Percentiles rank a stretch among this genome's conserved stretches.
These are phyloP conservation scores for Hirsutella minnesotensis DNA, from an alignment of 2,329 filamentous ascomycete genomes.

Conservation along the genomic window DNA sequence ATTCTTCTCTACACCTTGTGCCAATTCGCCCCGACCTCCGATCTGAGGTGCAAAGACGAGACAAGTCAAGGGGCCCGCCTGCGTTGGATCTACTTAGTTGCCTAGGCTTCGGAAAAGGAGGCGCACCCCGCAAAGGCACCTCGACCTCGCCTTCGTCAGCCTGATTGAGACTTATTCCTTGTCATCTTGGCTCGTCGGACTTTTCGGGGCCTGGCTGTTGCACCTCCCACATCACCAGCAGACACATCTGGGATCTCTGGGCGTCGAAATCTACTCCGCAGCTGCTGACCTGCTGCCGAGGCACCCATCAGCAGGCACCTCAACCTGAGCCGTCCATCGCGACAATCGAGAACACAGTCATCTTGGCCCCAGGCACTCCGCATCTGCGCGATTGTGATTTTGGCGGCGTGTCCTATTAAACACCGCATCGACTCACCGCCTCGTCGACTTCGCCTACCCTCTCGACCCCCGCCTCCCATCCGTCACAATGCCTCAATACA, in stretches of 20 bases:
- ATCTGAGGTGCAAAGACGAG: neutral
- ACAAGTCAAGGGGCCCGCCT: neutral
- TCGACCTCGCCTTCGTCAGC: neutral
- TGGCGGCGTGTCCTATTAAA: neutral
- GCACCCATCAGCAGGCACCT: neutral
- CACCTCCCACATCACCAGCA: neutral
- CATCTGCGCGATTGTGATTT: neutral
- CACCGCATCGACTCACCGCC: conserved; percentile 4
- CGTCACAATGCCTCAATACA: conserved; percentile 51
- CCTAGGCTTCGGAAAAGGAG: neutral
- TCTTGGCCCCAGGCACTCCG: neutral
- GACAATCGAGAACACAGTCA: neutral
- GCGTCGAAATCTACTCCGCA: neutral
- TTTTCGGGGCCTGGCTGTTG: neutral
- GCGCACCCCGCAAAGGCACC: neutral
- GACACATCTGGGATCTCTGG: neutral
- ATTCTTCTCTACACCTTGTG: no score
- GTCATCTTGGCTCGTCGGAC: neutral
- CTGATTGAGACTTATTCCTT: neutral
- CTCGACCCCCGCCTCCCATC: neutral
- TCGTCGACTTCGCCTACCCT: conserved; percentile 7
- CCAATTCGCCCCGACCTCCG: no score
- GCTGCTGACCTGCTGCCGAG: neutral
- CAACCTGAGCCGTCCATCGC: neutral
- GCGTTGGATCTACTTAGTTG: neutral